Conservation (phyloP, 2,329 filamentous ascomycete species). For the Sporothrix variecibatus region DNA sequence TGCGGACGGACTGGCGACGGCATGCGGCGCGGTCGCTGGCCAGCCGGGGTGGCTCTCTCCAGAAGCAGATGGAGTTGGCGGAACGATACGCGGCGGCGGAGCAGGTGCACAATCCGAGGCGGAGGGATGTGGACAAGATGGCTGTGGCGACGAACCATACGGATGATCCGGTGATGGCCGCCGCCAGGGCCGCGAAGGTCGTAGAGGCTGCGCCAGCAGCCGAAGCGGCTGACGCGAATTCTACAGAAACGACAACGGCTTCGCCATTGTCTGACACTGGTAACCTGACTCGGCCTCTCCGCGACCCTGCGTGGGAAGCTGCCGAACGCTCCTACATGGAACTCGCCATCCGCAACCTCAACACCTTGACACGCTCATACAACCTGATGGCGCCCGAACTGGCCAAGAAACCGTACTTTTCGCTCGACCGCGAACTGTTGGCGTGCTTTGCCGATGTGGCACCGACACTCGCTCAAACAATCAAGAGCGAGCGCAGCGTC, state of each 20-base stretch:
- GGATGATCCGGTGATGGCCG: constrained; percentile 51
- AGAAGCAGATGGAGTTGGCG: constrained; percentile 71
- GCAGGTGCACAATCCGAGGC: constrained; percentile 60
- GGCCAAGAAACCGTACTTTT: constrained; percentile 91
- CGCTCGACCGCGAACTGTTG: constrained; percentile 76
- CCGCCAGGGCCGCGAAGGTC: constrained; percentile 46
- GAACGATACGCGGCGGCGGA: constrained; percentile 77
- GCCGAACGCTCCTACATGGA: constrained; percentile 74
- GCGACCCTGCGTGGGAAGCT: constrained; percentile 74
- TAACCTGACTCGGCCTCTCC: constrained; percentile 60
- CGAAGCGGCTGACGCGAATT: too few species aligned
- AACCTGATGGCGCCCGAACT: constrained; percentile 92
- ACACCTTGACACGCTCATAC: constrained; percentile 79
- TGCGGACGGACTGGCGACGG: constrained; percentile 81
- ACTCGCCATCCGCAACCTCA: constrained; percentile 75
- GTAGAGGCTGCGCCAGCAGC: not conserved
- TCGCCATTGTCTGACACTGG: not conserved
- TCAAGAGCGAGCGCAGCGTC: constrained; percentile 64
- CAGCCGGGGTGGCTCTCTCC: constrained; percentile 71
- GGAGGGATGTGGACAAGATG: constrained; percentile 49
- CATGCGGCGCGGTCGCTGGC: constrained; percentile 80
- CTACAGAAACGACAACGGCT: not conserved
- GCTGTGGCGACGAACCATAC: constrained; percentile 50
- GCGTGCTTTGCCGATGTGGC: constrained; percentile 86
- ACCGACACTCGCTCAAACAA: constrained; percentile 70